Base-by-base conservation (phyloP, 768 basidiomycete species). In the Pulveroboletus frians region DNA sequence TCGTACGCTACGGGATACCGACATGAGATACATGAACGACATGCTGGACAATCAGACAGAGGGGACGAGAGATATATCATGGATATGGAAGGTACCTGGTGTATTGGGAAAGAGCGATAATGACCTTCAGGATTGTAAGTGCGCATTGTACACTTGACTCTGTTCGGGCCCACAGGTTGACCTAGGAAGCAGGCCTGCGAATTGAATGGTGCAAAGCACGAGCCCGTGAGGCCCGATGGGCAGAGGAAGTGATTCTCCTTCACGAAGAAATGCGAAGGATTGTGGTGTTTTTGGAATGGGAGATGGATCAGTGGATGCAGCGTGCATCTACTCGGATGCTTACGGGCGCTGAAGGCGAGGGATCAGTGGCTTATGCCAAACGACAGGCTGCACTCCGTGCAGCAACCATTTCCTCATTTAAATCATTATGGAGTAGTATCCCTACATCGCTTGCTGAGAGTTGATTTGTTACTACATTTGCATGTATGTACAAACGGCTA, bases 121-220 rank as follows among this genome's bases (percentile, higher is more conserved):
- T 0, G 11, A 15, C n/a, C 36, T 46, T 20, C 27, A 9, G 5
- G 36, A 46, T 11, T 17, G 36, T 46, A 4, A 30, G 36, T n/a
- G n/a, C n/a, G n/a, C n/a, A n/a, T n/a, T n/a, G n/a, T n/a, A n/a
- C n/a, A n/a, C n/a, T 9, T 4, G 1, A 7, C 5, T 3, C 9
- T 27, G 4, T 5, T 13, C 1, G 3, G 9, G n/a, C 2, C 7
- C 4, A 13, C 11, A 15, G 8, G 10, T 14, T 45, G 17, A 18
- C 2, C 8, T 5, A 9, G 8, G 1, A 9, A 3, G 6, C 29
- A 38, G 45, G 36, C n/a, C 15, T 46, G 27, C 13, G 9, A 8
- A 38, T 46, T 10, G 26, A 38, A 31, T 31, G 31, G 31, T 31
- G 11, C 8, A 31, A 31, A 31, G 39, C 89, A 89, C 3, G 13